A percentile compares a stretch with the other conserved stretches of the same genome.
These are phyloP conservation scores for Alternaria metachromatica DNA, from an alignment of 2,329 filamentous ascomycete species.

Conservation along the genomic window DNA sequence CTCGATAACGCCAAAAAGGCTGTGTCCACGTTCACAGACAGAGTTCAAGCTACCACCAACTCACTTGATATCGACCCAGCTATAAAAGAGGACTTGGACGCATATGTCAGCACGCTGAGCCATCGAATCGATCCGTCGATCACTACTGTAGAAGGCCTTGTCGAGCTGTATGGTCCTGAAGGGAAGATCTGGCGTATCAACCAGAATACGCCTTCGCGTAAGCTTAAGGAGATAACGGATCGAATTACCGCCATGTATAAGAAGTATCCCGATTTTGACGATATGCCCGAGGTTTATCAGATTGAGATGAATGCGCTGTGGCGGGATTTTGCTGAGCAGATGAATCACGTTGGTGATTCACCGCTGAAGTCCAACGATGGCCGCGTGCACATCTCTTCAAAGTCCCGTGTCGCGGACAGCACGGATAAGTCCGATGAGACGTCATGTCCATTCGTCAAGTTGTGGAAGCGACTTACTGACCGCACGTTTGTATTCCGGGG, in stretches of 20 bases:
- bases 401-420: neutral
- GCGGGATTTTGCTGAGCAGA: neutral
- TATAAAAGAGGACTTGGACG: neutral
- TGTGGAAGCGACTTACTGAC: rapidly evolving
- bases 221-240: neutral
- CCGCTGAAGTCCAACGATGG: neutral
- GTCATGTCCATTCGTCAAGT: neutral
- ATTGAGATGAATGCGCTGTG: neutral
- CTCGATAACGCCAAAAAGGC: neutral
- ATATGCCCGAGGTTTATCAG: neutral
- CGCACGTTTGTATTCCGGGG: neutral
- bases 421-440: neutral
- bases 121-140: no score
- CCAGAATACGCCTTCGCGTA: neutral
- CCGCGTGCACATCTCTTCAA: neutral
- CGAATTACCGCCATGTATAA: neutral
- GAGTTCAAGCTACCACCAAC: neutral
- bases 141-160: no score
- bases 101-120: no score
- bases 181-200: no score
- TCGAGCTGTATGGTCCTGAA: no score
- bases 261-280: neutral
- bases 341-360: neutral
- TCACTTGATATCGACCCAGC: neutral
- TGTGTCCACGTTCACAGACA: neutral